A percentile compares a stretch with the other conserved stretches of the same genome.
These are phyloP conservation scores for Picea mariana DNA, from an alignment of 83 land plant species.

Conservation along the genomic window DNA sequence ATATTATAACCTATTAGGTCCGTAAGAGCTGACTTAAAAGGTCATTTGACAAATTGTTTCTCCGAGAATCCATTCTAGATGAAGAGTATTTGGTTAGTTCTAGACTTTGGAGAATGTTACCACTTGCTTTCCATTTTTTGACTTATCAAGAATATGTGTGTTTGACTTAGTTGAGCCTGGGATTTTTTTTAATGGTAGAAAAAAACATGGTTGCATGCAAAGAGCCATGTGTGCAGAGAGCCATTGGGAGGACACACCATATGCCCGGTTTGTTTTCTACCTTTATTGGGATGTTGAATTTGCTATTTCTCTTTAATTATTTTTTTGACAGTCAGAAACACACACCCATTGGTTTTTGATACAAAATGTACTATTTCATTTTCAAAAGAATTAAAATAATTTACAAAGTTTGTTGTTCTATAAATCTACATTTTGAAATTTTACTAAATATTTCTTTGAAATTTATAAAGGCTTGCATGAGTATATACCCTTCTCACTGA, in stretches of 20 bases:
- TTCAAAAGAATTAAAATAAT: too few species aligned
- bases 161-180: background rate
- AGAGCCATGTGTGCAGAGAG: conserved; percentile 77
- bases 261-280: conserved; percentile 34
- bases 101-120: background rate
- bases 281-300: background rate
- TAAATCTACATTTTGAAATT: too few species aligned
- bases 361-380: too few species aligned
- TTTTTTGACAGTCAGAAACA: background rate
- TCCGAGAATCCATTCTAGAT: conserved; percentile 51
- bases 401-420: too few species aligned
- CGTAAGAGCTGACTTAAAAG: conserved; percentile 15
- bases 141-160: background rate
- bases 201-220: conserved; percentile 78
- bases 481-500: too few species aligned
- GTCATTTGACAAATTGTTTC: conserved; percentile 39
- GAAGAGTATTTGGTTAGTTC: conserved; percentile 61
- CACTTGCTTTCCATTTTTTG: background rate
- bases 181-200: conserved; percentile 40
- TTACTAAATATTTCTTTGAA: too few species aligned
- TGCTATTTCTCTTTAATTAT: conserved; percentile 7
- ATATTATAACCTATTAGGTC: conserved; percentile 29
- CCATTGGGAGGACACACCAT: conserved; percentile 48
- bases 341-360: too few species aligned
- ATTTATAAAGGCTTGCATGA: too few species aligned